Percentiles rank a stretch among this genome's conserved stretches.
phyloP scores from a whole-genome alignment of 73 alveolate species.

The Stentor coeruleus region DNA sequence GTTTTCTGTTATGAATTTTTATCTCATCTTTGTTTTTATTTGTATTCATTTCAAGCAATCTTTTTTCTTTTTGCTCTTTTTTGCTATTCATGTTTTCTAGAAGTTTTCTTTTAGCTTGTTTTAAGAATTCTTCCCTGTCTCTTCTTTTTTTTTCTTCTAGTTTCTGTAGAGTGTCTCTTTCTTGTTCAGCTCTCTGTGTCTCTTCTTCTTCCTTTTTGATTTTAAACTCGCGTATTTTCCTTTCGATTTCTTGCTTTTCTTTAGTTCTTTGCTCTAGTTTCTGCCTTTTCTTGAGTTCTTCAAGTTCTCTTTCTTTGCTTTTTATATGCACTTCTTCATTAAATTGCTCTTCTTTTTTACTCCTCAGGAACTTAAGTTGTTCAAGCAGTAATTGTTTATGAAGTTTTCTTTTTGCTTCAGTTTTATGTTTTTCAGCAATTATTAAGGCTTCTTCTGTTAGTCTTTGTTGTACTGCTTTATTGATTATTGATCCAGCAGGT shows the following conservation, averaged over 20 bases:
- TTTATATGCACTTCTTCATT: conserved; percentile 29
- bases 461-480: background rate
- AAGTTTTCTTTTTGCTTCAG: conserved; percentile 15
- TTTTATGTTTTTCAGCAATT: background rate
- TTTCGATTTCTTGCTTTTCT: conserved; percentile 26
- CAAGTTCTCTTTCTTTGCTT: conserved; percentile 7
- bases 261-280: conserved; percentile 16
- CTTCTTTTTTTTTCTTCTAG: conserved; percentile 7
- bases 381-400: background rate
- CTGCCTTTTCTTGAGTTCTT: background rate
- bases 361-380: background rate
- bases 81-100: background rate
- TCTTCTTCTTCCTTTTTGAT: conserved; percentile 26
- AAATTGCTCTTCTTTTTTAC: conserved; percentile 2
- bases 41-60: background rate
- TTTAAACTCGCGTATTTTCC: conserved; percentile 13
- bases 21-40: background rate
- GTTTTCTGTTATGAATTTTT: background rate
- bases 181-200: background rate
- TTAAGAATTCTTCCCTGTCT: conserved; percentile 18
- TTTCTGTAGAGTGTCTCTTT: background rate
- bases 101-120: background rate
- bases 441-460: background rate
- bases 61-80: conserved; percentile 26
- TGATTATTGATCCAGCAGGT: conserved; percentile 12